phyloP scores from a whole-genome alignment of 306 rosid species.

The Corylus americana region DNA sequence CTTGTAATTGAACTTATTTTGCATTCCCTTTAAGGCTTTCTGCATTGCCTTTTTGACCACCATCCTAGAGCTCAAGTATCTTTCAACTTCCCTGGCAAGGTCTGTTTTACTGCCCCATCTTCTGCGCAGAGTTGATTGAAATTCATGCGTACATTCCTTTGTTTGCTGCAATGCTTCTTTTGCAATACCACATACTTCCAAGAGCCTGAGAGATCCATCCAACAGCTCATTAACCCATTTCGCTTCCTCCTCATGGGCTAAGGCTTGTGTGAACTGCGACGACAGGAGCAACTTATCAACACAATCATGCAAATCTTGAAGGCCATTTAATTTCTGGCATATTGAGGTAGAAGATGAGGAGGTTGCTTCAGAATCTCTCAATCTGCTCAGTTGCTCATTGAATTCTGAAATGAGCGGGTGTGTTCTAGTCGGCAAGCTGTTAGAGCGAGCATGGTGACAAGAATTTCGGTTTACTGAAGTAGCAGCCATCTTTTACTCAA shows the following conservation, averaged over 20 bases:
- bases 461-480: slow-evolving; percentile 23
- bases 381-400: slow-evolving; percentile 27
- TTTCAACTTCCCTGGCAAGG: neutral
- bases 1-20: slow-evolving; percentile 14
- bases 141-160: slow-evolving; percentile 30
- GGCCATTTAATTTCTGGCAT: slow-evolving; percentile 22
- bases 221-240: slow-evolving; percentile 23
- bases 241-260: slow-evolving; percentile 8
- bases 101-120: slow-evolving; percentile 19
- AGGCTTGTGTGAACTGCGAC: slow-evolving; percentile 10
- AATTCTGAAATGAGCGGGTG: slow-evolving; percentile 38
- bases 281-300: slow-evolving; percentile 14
- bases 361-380: slow-evolving; percentile 31
- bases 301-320: slow-evolving; percentile 20
- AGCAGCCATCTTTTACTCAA: slow-evolving; percentile 33
- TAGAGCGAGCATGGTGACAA: slow-evolving; percentile 35
- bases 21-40: slow-evolving; percentile 23
- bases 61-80: slow-evolving; percentile 26
- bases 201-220: slow-evolving; percentile 32
- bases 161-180: slow-evolving; percentile 35
- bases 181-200: slow-evolving; percentile 34
- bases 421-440: slow-evolving; percentile 38
- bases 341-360: slow-evolving; percentile 21
- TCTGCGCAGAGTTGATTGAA: slow-evolving; percentile 35
- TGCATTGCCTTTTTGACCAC: slow-evolving; percentile 29